Evolutionary conservation across 805 yeast species (phyloP), one percentile per base, ranked within the genome.

Genomic region (Lipomyces anomalus): DNA sequence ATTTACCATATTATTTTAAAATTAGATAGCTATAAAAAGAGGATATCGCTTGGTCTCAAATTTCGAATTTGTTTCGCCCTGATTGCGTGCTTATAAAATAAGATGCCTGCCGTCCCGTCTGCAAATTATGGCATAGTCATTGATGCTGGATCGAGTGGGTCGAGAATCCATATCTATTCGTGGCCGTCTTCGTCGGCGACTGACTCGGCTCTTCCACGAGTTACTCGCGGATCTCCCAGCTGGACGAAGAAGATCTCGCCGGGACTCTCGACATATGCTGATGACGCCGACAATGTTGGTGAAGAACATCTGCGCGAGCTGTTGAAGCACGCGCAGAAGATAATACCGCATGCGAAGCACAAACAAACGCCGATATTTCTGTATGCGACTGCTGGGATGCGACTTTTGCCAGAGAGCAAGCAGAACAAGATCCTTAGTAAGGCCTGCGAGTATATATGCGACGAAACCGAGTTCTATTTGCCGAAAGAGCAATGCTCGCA

Each of bases 331-430:
- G 97, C 96, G 0, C 75, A 78, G 55, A 62, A 66, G 3, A 74
- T 83, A 20, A 78, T 92, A 5, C 97, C 97, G 0, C 57, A 61
- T 24, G 73, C 72, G 0, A 70, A 75, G 44, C 76, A 79, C 53
- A 50, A 62, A 1, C 75, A 76, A 3, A 90, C 97, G 0, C 97
- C 98, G 0, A 74, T 92, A 1, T 92, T 79, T 56, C 76, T 92
- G n/a, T 77, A 85, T 55, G 95, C 97, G 2, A 92, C 98, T 0
- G 98, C 98, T 4, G 98, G 98, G 1, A 87, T 92, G 95, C 74
- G 98, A 51, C 67, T 92, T 35, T 61, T 90, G 37, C 77, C 82
- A 0, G 69, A 70, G 28, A 62, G 66, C 16, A 74, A 76, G 39
- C 80, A 80, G 50, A 59, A 69, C 6, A 67, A 61, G 30, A 72